Base-by-base conservation (phyloP, 148 eudicot genomes). In the Beta vulgaris region DNA sequence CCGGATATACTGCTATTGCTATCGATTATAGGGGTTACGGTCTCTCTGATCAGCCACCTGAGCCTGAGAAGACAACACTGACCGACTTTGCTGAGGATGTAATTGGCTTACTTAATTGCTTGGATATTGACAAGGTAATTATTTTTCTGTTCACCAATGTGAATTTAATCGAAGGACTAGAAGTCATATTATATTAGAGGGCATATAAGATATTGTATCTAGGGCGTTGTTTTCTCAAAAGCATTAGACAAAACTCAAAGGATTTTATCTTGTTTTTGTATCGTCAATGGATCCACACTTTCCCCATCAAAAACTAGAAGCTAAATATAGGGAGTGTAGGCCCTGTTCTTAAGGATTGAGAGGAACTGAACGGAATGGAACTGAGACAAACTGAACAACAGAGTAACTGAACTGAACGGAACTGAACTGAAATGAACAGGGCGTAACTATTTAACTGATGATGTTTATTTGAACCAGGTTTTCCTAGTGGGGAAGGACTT, bases 21-120 rank as follows among this genome's bases (percentile, higher is more conserved):
- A 75, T 83, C 16, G 90, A 87, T 68, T 83, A 57, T 80, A 81
- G 90, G 78, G 90, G 90, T 9, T 86, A 85, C 68, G 89, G 91
- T 43, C 76, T 84, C 7, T 88, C 91, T 39, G 87, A 88, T 19
- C 76, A 74, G 55, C 87, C 89, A 6, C 49, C 87, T 29, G 78
- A 79, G 64, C 91, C 87, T 72, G 87, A 80, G 76, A 73, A 82
- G 51, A 72, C 87, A 36, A 72, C 84, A 14, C 66, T 63, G 54
- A 36, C 51, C 12, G 88, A 84, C 68, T 61, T 84, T 59, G 75
- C 69, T 26, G 68, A 57, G 36, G 91, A 88, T 69, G 76, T 84
- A 57, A 51, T 74, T 55, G 82, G 79, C 19, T 34, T 88, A 16
- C 80, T 88, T 5, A 82, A 85, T 68, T 75, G 81, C 23, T 75